These are phyloP conservation scores for Aspergillus clavatus DNA, from an alignment of 2,329 filamentous ascomycete genomes.

Conservation along the genomic window DNA sequence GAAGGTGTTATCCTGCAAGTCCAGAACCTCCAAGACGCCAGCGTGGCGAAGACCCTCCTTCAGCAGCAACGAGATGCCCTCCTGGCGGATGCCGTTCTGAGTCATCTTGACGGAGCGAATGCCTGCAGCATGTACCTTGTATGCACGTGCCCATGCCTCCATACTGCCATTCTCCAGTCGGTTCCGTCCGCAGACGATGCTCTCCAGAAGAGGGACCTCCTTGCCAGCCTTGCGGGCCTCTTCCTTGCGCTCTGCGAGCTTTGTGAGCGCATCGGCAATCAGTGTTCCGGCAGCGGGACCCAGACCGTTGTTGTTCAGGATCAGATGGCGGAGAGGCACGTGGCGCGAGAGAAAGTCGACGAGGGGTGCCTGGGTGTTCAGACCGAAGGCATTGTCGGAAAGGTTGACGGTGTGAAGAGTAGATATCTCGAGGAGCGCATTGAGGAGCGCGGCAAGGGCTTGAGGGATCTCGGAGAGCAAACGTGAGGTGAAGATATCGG, in stretches of 20 bases:
- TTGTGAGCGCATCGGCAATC: conserved; percentile 79
- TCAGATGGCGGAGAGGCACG: conserved; percentile 84
- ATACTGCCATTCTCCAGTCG: conserved; percentile 93
- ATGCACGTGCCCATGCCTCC: conserved; percentile 88
- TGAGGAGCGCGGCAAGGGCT: conserved; percentile 79
- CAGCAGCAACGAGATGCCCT: conserved; percentile 80
- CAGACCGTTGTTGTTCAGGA: conserved; percentile 97
- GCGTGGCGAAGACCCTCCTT: conserved; percentile 71
- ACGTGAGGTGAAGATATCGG: conserved; percentile 95
- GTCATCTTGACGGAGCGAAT: conserved; percentile 93
- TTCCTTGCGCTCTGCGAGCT: conserved; percentile 78
- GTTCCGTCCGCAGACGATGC: conserved; percentile 95
- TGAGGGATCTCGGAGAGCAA: conserved; percentile 90
- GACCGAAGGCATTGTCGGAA: conserved; percentile 95
- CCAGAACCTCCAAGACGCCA: conserved; percentile 65
- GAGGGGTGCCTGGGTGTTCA: conserved; percentile 89
- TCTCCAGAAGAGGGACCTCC: conserved; percentile 78
- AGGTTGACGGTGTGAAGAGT: conserved; percentile 89
- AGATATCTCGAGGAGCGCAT: conserved; percentile 77
- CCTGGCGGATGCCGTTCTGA: conserved; percentile 93
- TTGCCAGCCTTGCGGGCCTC: conserved; percentile 58
- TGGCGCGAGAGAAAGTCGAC: conserved; percentile 87
- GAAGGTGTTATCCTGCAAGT: conserved; percentile 97
- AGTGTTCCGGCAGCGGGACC: conserved; percentile 86
- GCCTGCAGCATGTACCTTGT: conserved; percentile 69